Conservation (phyloP, 1,284 basidiomycete genomes). For the Ganoderma leucocontextum region DNA sequence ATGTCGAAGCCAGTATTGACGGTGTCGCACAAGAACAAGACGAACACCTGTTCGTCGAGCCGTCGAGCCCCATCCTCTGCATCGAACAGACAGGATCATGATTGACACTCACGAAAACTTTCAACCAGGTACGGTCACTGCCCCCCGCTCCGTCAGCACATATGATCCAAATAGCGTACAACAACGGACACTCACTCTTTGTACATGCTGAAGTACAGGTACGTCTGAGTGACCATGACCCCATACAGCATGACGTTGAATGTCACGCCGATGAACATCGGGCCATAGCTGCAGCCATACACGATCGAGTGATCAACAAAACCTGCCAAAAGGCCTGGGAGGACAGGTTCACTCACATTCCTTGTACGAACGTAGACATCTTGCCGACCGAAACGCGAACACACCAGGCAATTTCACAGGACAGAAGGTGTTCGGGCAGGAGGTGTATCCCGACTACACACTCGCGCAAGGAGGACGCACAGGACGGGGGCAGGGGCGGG, state of each 20-base stretch:
- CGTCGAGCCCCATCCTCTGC: neutral
- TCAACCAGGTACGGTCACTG: neutral
- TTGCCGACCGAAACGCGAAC: neutral
- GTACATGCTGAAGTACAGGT: neutral
- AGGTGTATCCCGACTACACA: too few relatives aligned
- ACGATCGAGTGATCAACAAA: neutral
- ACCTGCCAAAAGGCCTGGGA: neutral
- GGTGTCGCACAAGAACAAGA: conserved; percentile 43
- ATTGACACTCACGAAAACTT: neutral
- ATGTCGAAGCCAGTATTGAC: conserved; percentile 42
- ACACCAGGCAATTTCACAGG: neutral
- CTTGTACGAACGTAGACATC: neutral
- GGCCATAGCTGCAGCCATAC: neutral
- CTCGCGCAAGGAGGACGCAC: too few relatives aligned
- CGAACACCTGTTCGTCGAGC: neutral
- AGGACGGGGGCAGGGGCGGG: neutral
- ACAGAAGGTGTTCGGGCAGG: too few relatives aligned
- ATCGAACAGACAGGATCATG: neutral
- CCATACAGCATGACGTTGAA: neutral
- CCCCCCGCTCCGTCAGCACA: neutral
- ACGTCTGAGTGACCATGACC: neutral
- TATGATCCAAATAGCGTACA: neutral
- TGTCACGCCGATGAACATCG: neutral
- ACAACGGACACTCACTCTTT: neutral
- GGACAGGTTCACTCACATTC: neutral